Conservation (phyloP, 2,329 filamentous ascomycete species). For the Hymenoscyphus albidus region DNA sequence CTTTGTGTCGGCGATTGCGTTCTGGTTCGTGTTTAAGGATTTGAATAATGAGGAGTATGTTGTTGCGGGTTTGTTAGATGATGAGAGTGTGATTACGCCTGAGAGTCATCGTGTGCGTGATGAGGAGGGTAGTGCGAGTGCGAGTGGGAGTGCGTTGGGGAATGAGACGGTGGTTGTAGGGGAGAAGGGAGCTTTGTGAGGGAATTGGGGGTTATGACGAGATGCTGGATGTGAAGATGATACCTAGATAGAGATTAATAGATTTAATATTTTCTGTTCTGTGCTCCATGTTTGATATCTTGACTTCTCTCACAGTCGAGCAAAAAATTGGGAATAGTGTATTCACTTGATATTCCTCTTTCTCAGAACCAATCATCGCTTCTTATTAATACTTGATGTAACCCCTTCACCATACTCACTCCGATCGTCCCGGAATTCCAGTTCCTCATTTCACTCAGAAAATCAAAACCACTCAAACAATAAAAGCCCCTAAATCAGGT, state of each 20-base stretch:
- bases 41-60: slow-evolving; percentile 45
- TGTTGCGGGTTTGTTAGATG: neutral
- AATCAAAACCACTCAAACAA: too few species aligned
- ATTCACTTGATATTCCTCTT: too few species aligned
- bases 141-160: neutral
- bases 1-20: slow-evolving; percentile 41
- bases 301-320: neutral
- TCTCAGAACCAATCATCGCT: too few species aligned
- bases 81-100: neutral
- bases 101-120: neutral
- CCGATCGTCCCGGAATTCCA: too few species aligned
- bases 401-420: too few species aligned
- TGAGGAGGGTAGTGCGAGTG: neutral
- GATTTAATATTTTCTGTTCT: neutral
- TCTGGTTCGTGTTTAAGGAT: slow-evolving; percentile 46
- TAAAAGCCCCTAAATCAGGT: too few species aligned
- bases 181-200: neutral
- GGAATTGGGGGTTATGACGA: neutral
- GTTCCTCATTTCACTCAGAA: too few species aligned
- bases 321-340: too few species aligned
- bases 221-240: neutral
- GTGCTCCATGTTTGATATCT: neutral
- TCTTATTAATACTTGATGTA: too few species aligned
- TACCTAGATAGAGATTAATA: neutral
- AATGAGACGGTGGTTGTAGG: neutral